These are phyloP conservation scores for Alternaria burnsii DNA, from an alignment of 2,329 filamentous ascomycete species.

Conservation along the genomic window DNA sequence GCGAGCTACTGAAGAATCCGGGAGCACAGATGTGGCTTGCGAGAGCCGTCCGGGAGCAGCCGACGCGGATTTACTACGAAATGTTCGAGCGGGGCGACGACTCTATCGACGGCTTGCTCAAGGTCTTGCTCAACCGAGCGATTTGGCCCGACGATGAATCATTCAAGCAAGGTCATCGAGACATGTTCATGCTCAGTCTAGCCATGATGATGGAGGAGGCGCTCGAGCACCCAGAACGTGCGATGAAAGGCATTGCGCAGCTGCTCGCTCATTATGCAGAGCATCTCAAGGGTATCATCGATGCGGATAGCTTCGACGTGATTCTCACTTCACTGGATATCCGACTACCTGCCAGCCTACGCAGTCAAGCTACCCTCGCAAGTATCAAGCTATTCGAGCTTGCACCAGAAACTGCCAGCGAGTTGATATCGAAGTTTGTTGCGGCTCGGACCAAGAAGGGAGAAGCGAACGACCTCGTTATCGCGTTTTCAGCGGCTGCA, in stretches of 20 bases:
- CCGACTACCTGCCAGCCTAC: slow-evolving; percentile 75
- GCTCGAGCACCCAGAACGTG: slow-evolving; percentile 72
- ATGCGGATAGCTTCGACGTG: slow-evolving; percentile 81
- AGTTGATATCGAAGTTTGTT: slow-evolving; percentile 78
- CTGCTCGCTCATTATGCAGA: slow-evolving; percentile 64
- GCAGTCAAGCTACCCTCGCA: slow-evolving; percentile 82
- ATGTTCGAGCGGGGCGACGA: slow-evolving; percentile 58
- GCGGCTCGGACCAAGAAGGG: slow-evolving; percentile 73
- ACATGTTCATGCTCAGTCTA: slow-evolving; percentile 78
- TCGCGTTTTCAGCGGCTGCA: slow-evolving; percentile 92
- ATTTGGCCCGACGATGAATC: slow-evolving; percentile 53
- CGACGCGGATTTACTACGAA: slow-evolving; percentile 55
- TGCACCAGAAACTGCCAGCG: slow-evolving; percentile 73
- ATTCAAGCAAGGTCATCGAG: slow-evolving; percentile 59
- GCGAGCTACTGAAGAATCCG: slow-evolving; percentile 45
- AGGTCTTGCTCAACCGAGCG: slow-evolving; percentile 52
- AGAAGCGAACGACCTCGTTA: slow-evolving; percentile 86
- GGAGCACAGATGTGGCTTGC: slow-evolving; percentile 54
- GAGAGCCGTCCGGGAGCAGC: slow-evolving; percentile 46
- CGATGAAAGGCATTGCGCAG: slow-evolving; percentile 68
- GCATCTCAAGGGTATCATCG: slow-evolving; percentile 68
- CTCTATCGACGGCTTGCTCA: slow-evolving; percentile 55
- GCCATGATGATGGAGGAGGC: slow-evolving; percentile 91
- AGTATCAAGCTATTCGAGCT: slow-evolving; percentile 85
- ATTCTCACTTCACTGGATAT: slow-evolving; percentile 88